These are phyloP conservation scores for Iberis pinnata DNA, from an alignment of 345 rosid species.

Conservation along the genomic window DNA sequence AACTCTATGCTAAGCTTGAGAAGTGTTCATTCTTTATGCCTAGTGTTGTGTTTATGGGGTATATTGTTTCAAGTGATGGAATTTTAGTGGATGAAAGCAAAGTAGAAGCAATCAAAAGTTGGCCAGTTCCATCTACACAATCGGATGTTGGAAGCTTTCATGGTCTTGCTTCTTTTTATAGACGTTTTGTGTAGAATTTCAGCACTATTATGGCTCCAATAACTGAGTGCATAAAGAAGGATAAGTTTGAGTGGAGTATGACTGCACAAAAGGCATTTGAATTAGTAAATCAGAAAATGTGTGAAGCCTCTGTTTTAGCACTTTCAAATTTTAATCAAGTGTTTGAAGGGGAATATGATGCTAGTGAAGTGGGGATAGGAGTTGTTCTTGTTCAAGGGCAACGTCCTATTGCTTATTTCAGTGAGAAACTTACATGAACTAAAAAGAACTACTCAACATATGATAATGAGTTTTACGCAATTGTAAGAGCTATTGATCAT, in stretches of 20 bases:
- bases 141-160: background rate
- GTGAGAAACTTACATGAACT: background rate
- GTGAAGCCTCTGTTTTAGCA: background rate
- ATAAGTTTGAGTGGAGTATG: background rate
- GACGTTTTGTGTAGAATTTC: background rate
- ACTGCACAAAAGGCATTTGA: background rate
- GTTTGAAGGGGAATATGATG: no score
- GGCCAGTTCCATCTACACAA: background rate
- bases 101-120: background rate
- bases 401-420: background rate
- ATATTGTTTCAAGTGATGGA: background rate
- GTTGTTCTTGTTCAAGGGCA: background rate
- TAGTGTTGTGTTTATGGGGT: background rate
- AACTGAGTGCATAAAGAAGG: background rate
- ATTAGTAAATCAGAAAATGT: background rate
- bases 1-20: background rate
- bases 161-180: background rate
- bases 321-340: background rate
- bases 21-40: background rate
- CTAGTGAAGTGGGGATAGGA: background rate
- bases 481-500: background rate
- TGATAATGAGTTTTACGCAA: background rate
- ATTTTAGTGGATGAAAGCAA: background rate
- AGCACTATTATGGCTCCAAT: background rate
- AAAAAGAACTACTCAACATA: no score